phyloP scores from a whole-genome alignment of 352 stramenopile genomes.

The Aphanomyces invadans region DNA sequence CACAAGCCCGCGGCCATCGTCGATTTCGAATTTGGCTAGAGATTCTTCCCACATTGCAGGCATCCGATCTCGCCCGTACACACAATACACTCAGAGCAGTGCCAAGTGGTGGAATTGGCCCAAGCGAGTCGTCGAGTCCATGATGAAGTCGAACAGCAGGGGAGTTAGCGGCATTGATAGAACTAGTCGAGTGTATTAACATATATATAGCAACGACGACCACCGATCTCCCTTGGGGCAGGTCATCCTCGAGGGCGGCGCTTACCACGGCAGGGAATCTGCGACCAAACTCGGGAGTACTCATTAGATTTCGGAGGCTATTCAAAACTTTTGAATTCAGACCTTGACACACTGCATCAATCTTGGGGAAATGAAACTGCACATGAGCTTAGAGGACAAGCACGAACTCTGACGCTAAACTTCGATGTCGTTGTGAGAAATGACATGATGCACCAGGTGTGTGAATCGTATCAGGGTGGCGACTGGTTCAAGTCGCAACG shows the following conservation, averaged over 20 bases:
- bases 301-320: not conserved
- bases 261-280: too few species aligned
- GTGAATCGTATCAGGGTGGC: too few species aligned
- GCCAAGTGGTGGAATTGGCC: conserved; percentile 5
- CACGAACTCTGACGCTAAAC: not conserved
- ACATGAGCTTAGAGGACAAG: not conserved
- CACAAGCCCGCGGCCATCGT: not conserved
- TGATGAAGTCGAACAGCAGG: not conserved
- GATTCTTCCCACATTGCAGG: not conserved
- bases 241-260: too few species aligned
- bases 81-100: not conserved
- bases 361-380: not conserved
- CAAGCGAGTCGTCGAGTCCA: not conserved
- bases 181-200: not conserved
- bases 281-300: not conserved
- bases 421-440: too few species aligned
- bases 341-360: not conserved
- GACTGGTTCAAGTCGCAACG: too few species aligned
- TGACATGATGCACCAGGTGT: too few species aligned
- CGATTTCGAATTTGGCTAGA: not conserved
- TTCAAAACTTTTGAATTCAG: not conserved
- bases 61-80: not conserved
- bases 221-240: too few species aligned
- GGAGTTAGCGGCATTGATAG: not conserved
- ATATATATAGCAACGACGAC: not conserved